phyloP scores from a whole-genome alignment of 345 rosid species.

The Salix brachista region DNA sequence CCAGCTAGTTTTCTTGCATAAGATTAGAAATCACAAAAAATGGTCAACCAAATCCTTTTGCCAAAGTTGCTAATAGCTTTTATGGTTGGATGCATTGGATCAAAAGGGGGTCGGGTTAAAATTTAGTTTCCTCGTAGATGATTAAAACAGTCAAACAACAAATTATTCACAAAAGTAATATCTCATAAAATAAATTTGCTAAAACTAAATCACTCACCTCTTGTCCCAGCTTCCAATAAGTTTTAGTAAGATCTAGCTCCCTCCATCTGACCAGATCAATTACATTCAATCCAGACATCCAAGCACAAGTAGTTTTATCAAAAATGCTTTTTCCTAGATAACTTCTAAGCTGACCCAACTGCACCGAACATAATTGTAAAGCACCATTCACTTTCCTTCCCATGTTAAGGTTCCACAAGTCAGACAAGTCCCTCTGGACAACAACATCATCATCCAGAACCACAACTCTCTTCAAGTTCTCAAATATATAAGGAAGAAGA shows the following conservation, averaged over 20 bases:
- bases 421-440: constrained; percentile 76
- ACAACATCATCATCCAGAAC: constrained; percentile 90
- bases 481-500: constrained; percentile 73
- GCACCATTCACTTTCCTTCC: constrained; percentile 86
- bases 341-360: constrained; percentile 54
- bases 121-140: neutral
- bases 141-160: neutral
- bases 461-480: constrained; percentile 55
- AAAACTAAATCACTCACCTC: constrained; percentile 43
- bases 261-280: constrained; percentile 82
- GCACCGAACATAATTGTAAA: constrained; percentile 60
- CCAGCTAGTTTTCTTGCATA: neutral
- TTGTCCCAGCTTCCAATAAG: constrained; percentile 46
- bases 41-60: neutral
- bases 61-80: neutral
- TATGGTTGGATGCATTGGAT: neutral
- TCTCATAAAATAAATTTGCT: neutral
- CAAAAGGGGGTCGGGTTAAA: neutral
- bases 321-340: constrained; percentile 42
- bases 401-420: constrained; percentile 69
- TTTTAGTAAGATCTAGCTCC: constrained; percentile 47
- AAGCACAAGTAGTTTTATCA: constrained; percentile 51
- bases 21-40: neutral
- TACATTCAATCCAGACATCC: constrained; percentile 93
- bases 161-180: neutral